Base-by-base conservation (phyloP, 139 green algal species). In the Nannochloris sp. region DNA sequence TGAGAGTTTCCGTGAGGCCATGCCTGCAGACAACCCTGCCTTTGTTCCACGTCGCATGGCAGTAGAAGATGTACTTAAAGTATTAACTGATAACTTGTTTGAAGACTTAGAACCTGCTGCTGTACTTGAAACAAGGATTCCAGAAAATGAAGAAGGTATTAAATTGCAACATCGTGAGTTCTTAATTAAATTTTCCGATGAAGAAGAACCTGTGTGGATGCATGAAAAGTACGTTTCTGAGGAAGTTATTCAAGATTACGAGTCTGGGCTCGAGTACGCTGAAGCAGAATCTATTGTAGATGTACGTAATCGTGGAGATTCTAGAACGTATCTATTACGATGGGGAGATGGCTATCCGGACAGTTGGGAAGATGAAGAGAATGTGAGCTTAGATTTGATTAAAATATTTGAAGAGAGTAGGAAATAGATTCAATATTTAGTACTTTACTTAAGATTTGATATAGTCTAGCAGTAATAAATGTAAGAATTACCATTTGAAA, bases 241-340 rank as follows among this genome's bases (percentile, higher is more conserved):
- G 7, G 88, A 94, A 46, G 62, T 95, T 42, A n/a, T 90, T 0
- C 71, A 81, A n/a, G 88, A 93, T 70, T 95, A 69, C 39, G 61
- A 85, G 29, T 53, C 48, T 7, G 86, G 86, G 0, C 48, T 93
- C 48, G 88, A 95, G 70, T 89, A 89, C 34, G 81, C 74, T 2
- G 37, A 82, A 42, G 78, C 71, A 5, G 66, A 74, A 35, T 47
- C 30, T 19, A 67, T 91, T 32, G 3, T 85, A 29, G 64, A 77
- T 27, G 61, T 78, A 33, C 30, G 61, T 45, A 68, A 87, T 61
- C 75, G 78, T 3, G 82, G 86, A 19, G 87, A 85, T 23, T 66
- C 73, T 42, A 67, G 83, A n/a, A 64, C 77, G n/a, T 94, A 89
- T 72, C 81, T 90, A 32, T 70, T 94, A 19, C 46, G 72, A 68